Percentiles rank a stretch among this genome's conserved stretches.
Conservation (phyloP, 2,329 filamentous ascomycete species). For the Fusarium nodosum region DNA sequence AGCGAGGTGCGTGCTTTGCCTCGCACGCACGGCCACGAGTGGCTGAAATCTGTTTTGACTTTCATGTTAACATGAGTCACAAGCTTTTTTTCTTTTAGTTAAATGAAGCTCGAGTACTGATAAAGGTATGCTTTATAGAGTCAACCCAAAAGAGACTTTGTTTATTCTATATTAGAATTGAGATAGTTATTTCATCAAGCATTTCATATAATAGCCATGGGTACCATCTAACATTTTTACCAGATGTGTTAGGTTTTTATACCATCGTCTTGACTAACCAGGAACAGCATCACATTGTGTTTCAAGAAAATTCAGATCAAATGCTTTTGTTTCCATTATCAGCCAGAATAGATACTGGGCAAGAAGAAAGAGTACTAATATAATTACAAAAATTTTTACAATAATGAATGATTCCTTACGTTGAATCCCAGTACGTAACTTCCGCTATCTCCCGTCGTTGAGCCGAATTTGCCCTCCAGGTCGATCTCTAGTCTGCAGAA, state of each 20-base stretch:
- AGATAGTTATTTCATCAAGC: background rate
- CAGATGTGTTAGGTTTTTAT: background rate
- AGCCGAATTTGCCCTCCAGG: slow-evolving; percentile 31
- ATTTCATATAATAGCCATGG: background rate
- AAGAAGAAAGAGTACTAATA: background rate
- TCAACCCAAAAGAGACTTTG: background rate
- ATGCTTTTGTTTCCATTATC: background rate
- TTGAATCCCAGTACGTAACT: slow-evolving; percentile 24
- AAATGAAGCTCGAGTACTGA: background rate
- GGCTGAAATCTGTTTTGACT: slow-evolving; percentile 15
- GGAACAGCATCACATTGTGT: background rate
- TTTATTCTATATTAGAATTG: background rate
- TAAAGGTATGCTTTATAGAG: too few species aligned
- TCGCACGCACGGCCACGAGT: slow-evolving; percentile 38
- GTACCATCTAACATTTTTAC: background rate
- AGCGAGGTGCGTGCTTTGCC: slow-evolving; percentile 17
- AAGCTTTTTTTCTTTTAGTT: background rate
- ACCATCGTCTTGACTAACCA: background rate
- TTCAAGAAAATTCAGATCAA: background rate
- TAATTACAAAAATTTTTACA: too few species aligned
- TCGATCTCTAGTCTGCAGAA: slow-evolving; percentile 39
- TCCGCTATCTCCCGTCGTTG: slow-evolving; percentile 21
- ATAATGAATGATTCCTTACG: background rate
- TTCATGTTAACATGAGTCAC: slow-evolving; percentile 25
- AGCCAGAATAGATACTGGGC: background rate